Conservation (phyloP, 352 stramenopile species). For the Pythium rhizo-oryzae region DNA sequence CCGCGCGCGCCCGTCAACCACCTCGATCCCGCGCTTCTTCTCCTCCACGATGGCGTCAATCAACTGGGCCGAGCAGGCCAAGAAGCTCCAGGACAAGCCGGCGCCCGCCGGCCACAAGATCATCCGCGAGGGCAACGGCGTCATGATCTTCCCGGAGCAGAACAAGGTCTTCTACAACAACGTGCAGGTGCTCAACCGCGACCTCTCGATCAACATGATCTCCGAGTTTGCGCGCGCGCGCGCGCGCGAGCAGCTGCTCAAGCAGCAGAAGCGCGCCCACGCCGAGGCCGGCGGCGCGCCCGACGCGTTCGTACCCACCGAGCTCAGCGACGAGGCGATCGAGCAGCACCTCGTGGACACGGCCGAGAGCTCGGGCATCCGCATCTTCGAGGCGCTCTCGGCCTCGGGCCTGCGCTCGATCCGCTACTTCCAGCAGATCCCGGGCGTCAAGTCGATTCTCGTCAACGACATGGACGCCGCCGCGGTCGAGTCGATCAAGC, state of each 20-base stretch:
- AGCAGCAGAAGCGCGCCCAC: constrained; percentile 74
- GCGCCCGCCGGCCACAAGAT: constrained; percentile 78
- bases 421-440: constrained; percentile 99
- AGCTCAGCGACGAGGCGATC: constrained; percentile 74
- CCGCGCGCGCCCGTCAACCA: not conserved
- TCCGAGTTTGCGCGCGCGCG: constrained; percentile 95
- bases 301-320: constrained; percentile 44
- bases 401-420: constrained; percentile 98
- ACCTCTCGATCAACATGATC: constrained; percentile 98
- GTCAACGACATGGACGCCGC: constrained; percentile 99
- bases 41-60: constrained; percentile 44
- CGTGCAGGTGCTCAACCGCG: constrained; percentile 98
- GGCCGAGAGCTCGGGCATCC: constrained; percentile 88
- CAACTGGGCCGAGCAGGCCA: constrained; percentile 54
- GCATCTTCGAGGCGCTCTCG: constrained; percentile 98
- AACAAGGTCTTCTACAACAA: constrained; percentile 95
- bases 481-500: constrained; percentile 95
- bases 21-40: constrained; percentile 17
- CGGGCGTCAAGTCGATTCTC: constrained; percentile 95
- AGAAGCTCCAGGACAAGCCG: constrained; percentile 64
- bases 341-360: constrained; percentile 60
- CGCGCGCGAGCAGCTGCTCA: constrained; percentile 63
- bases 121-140: constrained; percentile 89
- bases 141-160: constrained; percentile 90
- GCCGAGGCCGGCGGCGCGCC: constrained; percentile 39